A percentile compares a stretch with the other conserved stretches of the same genome.
Evolutionary conservation across 495 filamentous ascomycete species (phyloP).

Genomic region (Daldinia grandis): DNA sequence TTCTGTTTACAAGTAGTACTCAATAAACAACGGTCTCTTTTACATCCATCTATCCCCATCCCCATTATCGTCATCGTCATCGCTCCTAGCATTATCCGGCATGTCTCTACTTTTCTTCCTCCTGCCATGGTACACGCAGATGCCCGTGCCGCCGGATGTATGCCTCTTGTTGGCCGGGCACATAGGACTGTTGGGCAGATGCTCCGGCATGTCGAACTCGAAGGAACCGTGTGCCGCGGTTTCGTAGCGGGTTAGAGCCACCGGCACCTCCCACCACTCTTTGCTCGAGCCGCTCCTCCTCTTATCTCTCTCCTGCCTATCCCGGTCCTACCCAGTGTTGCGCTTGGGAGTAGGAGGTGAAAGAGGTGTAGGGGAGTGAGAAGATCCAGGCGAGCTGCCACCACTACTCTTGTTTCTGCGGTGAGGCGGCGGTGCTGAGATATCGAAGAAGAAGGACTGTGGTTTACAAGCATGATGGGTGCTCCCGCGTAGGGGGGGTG

Average conservation of each 20-base stretch:
- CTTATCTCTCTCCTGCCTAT: conserved; percentile 13
- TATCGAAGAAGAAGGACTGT: conserved; percentile 61
- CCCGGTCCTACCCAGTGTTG: conserved; percentile 31
- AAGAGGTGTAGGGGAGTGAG: neutral
- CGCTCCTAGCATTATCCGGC: conserved; percentile 4
- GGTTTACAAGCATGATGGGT: conserved; percentile 36
- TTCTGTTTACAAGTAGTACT: neutral
- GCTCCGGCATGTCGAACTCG: conserved; percentile 68
- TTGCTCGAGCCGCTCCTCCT: conserved; percentile 25
- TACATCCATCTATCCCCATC: conserved; percentile 12
- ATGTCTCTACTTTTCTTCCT: conserved; percentile 25
- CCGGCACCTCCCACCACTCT: conserved; percentile 48
- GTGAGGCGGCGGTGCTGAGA: conserved; percentile 34
- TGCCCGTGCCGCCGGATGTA: conserved; percentile 60
- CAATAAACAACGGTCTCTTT: neutral
- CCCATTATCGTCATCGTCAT: neutral
- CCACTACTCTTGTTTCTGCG: neutral
- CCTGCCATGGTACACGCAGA: conserved; percentile 60
- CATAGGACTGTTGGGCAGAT: conserved; percentile 68
- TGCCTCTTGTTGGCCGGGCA: conserved; percentile 68
- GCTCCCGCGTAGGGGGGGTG: conserved; percentile 54
- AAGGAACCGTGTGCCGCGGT: conserved; percentile 43
- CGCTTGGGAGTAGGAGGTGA: neutral
- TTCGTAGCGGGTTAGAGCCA: conserved; percentile 21
- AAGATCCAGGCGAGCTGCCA: neutral